Base-by-base conservation (phyloP, 225 moss, liverwort and hornwort genomes). In the Pseudisothecium myosuroides region DNA sequence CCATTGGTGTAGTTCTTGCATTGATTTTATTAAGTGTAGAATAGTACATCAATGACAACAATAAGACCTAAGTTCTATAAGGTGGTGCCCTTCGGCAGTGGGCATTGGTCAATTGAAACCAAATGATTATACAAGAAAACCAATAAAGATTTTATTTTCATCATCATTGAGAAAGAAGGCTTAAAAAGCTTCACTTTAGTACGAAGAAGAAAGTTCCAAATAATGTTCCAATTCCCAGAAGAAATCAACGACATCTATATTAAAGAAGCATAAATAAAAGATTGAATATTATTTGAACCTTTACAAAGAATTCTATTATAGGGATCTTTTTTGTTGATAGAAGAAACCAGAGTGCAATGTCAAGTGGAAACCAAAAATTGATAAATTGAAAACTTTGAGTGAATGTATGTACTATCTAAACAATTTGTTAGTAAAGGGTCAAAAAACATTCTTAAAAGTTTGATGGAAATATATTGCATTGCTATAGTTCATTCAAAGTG, bases 241-340 rank as follows among this genome's bases (percentile, higher is more conserved):
- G 0, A 31, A 14, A 41, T 29, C 29, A 81, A 31, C 10, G 4
- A 11, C 31, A 81, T 81, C 60, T 43, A 56, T 58, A 34, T 21
- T 17, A 6, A 47, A 49, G 4, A 75, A 12, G 12, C 1, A 2
- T 0, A 26, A 11, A 75, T 19, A 3, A 16, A 47, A 29, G 73
- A 74, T 17, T 16, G 11, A 17, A 17, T 28, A 17, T 28, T 18
- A 2, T 6, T 10, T 67, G 6, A 1, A 21, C 67, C 10, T 11
- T 67, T 11, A 36, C 1, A 2, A 52, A 52, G 52, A 52, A 52
- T 52, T 16, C 15, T 52, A 52, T 52, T 52, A 43, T 17, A 8
- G 5, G 10, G 6, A 41, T 11, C 28, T 75, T 11, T 12, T 4
- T 11, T 0, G 4, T 49, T 0, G 0, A 20, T 50, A 76, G 13